Percentiles rank a stretch among this genome's conserved stretches.
These are phyloP conservation scores for Neofusicoccum cordaticola DNA, from an alignment of 2,329 filamentous ascomycete genomes.

Conservation along the genomic window DNA sequence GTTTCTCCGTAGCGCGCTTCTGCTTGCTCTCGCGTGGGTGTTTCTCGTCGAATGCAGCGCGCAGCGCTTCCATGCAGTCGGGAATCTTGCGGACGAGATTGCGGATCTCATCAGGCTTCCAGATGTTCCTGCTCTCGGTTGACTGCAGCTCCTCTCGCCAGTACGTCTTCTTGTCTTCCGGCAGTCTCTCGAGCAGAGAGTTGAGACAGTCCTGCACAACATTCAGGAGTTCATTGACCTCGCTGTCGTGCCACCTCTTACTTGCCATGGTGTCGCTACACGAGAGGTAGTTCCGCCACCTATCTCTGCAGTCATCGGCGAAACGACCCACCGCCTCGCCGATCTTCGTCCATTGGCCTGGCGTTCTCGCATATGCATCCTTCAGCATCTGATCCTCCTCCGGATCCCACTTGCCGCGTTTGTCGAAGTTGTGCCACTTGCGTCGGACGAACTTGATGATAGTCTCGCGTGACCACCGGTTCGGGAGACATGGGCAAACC, in stretches of 20 bases:
- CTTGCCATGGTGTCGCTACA: constrained; percentile 54
- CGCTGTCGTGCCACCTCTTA: constrained; percentile 59
- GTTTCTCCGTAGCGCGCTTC: constrained; percentile 11
- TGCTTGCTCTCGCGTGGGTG: constrained; percentile 9
- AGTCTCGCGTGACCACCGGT: constrained; percentile 29
- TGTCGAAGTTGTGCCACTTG: constrained; percentile 64
- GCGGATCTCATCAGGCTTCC: constrained; percentile 27
- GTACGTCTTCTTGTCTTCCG: constrained; percentile 17
- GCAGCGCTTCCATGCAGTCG: constrained; percentile 12
- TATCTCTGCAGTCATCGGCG: constrained; percentile 65
- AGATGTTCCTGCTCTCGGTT: constrained; percentile 20
- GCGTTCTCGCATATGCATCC: constrained; percentile 46
- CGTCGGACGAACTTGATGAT: constrained; percentile 53
- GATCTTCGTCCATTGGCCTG: constrained; percentile 62
- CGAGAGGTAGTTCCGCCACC: constrained; percentile 66
- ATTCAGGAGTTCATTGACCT: constrained; percentile 55
- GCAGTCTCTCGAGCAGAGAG: constrained; percentile 43
- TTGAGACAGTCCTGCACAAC: constrained; percentile 55
- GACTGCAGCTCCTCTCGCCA: constrained; percentile 20
- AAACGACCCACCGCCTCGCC: constrained; percentile 59
- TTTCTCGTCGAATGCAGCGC: background rate
- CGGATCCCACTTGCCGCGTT: constrained; percentile 56
- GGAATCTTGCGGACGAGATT: constrained; percentile 30
- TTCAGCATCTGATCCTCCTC: constrained; percentile 58
- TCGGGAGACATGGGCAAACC: constrained; percentile 29